A percentile compares a stretch with the other conserved stretches of the same genome.
phyloP scores from a whole-genome alignment of 805 yeast species.

The Saccharomycopsis sp. region DNA sequence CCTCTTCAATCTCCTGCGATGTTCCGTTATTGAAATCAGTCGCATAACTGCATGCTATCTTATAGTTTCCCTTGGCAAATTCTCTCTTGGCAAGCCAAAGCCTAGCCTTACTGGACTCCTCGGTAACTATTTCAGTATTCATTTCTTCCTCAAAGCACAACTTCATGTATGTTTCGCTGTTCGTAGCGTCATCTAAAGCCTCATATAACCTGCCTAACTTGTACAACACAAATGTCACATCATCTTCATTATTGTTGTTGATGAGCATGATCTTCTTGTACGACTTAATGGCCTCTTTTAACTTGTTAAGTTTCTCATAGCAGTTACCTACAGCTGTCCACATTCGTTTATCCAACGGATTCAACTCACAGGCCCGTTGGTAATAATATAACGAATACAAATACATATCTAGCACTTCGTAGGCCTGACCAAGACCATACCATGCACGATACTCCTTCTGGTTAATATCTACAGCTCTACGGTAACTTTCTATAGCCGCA shows the following conservation, averaged over 20 bases:
- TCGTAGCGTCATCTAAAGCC: conserved; percentile 42
- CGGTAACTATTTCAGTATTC: conserved; percentile 54
- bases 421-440: conserved; percentile 98
- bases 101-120: conserved; percentile 72
- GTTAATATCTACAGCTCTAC: conserved; percentile 88
- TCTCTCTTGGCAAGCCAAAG: conserved; percentile 81
- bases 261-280: conserved; percentile 68
- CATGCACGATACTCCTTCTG: conserved; percentile 90
- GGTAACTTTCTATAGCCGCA: conserved; percentile 93
- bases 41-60: conserved; percentile 67
- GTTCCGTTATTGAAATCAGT: conserved; percentile 63
- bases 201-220: conserved; percentile 66
- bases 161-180: conserved; percentile 58
- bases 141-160: conserved; percentile 53
- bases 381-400: conserved; percentile 86
- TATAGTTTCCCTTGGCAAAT: conserved; percentile 47
- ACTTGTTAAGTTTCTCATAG: conserved; percentile 69
- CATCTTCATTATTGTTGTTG: conserved; percentile 37
- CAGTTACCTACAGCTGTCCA: conserved; percentile 95
- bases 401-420: conserved; percentile 94
- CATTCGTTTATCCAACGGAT: conserved; percentile 86
- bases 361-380: conserved; percentile 81
- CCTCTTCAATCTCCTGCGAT: conserved; percentile 87
- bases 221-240: conserved; percentile 46
- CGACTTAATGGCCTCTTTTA: conserved; percentile 69